A percentile compares a stretch with the other conserved stretches of the same genome.
phyloP scores from a whole-genome alignment of 305 asterid genomes.

The Solanum hybrid region DNA sequence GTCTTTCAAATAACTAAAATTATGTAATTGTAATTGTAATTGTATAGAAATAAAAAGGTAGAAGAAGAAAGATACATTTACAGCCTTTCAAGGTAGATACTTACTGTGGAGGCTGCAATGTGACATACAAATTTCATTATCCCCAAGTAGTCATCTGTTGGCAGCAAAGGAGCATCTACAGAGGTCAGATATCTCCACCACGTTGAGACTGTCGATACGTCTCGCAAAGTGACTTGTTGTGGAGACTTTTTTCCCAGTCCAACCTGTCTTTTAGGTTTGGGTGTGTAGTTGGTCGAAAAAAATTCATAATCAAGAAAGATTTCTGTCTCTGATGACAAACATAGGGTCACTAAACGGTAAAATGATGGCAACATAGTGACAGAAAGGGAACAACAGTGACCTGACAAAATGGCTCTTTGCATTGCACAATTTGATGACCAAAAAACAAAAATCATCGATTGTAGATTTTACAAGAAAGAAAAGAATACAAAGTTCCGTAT shows the following conservation, averaged over 20 bases:
- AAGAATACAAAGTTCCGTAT: background rate
- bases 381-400: background rate
- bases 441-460: background rate
- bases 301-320: background rate
- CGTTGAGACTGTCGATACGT: background rate
- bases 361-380: background rate
- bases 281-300: background rate
- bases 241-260: background rate
- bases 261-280: background rate
- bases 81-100: background rate
- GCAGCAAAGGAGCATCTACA: background rate
- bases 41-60: background rate
- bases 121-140: background rate
- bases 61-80: background rate
- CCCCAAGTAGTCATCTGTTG: background rate
- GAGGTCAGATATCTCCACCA: background rate
- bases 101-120: background rate
- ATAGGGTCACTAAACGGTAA: background rate
- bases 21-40: background rate
- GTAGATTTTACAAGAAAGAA: constrained; percentile 1
- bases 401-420: background rate
- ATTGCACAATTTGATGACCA: background rate
- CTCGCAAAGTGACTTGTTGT: background rate
- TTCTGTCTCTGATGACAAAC: background rate
- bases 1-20: background rate